Evolutionary conservation across 805 yeast genomes (phyloP), one percentile per base, ranked within the genome.

Genomic region (Maudiozyma bulderi): DNA sequence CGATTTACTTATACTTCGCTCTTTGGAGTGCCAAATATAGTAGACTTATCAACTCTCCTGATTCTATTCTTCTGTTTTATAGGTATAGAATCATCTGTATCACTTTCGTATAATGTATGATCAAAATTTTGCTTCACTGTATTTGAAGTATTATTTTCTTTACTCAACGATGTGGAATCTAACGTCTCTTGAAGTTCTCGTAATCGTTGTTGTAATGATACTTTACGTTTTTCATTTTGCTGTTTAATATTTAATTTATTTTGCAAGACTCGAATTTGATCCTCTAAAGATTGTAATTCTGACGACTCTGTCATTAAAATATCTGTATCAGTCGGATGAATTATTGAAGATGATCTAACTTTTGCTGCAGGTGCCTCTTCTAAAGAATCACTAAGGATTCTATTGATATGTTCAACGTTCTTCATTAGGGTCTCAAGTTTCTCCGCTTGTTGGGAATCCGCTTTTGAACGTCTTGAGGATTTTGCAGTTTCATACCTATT

Each of bases 181-280:
- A 64, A 50, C 49, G 56, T 57, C 10, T 55, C 57, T 55, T 58
- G 58, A 15, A 65, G 52, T 34, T 59, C 65, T 5, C 50, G 45
- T 41, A 66, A 50, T 42, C 64, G 64, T 43, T 60, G 59, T 48
- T 65, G 61, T 46, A 69, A 54, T 14, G 67, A 64, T 13, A 57
- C 53, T 50, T 67, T 69, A 43, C 68, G 61, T 34, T 61, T 51
- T 47, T 65, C 68, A 50, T 68, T 67, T 40, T 67, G 70, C 39
- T 66, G 64, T 50, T 66, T 64, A 29, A 65, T 54, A 14, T 60
- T 57, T 13, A 70, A 55, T 44, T 61, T 65, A n/a, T 61, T 52
- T 37, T 62, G 64, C 31, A 67, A 55, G 3, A 59, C 53, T 29
- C 57, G 59, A n/a, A 70, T 65, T 46, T 66, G 65, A 8, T 57